Percentiles rank a stretch among this genome's conserved stretches.
Conservation (phyloP, 768 basidiomycete species). For the Phanerodontia chrysosporium region DNA sequence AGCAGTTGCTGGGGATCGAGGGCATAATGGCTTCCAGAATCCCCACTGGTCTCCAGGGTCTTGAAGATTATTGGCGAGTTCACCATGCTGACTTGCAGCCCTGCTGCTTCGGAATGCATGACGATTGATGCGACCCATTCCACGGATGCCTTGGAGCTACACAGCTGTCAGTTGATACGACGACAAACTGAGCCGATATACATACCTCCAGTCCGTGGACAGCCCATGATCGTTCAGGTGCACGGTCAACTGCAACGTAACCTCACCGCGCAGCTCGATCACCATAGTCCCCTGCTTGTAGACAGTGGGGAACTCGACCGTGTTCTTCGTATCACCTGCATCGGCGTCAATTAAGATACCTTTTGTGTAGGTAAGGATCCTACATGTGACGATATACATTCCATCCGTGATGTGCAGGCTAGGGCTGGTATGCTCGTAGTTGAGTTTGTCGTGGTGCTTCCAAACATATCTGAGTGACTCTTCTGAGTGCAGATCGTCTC, state of each 20-base stretch:
- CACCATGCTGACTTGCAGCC: constrained; percentile 15
- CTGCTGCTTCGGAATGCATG: constrained; percentile 17
- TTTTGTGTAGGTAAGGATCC: no score
- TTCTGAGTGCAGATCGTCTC: neutral
- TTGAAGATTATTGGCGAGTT: neutral
- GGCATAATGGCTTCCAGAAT: constrained; percentile 1
- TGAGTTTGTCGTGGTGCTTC: constrained; percentile 20
- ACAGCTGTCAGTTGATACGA: neutral
- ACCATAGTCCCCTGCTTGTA: constrained; percentile 20
- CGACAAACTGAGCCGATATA: constrained; percentile 9
- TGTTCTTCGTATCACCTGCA: constrained; percentile 21
- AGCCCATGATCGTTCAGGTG: neutral
- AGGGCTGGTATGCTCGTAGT: constrained; percentile 16
- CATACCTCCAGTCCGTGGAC: neutral
- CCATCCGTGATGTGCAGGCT: constrained; percentile 7
- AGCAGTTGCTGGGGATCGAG: constrained; percentile 18
- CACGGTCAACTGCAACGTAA: constrained; percentile 17
- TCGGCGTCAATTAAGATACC: no score
- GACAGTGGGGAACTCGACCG: constrained; percentile 22
- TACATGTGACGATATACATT: constrained; percentile 7
- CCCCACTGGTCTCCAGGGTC: neutral
- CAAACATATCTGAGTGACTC: constrained; percentile 18
- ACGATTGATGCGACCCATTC: constrained; percentile 20
- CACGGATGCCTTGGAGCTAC: constrained; percentile 14
- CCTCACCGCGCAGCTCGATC: constrained; percentile 23